These are phyloP conservation scores for Talaromyces atroroseus DNA, from an alignment of 2,329 filamentous ascomycete genomes.

Conservation along the genomic window DNA sequence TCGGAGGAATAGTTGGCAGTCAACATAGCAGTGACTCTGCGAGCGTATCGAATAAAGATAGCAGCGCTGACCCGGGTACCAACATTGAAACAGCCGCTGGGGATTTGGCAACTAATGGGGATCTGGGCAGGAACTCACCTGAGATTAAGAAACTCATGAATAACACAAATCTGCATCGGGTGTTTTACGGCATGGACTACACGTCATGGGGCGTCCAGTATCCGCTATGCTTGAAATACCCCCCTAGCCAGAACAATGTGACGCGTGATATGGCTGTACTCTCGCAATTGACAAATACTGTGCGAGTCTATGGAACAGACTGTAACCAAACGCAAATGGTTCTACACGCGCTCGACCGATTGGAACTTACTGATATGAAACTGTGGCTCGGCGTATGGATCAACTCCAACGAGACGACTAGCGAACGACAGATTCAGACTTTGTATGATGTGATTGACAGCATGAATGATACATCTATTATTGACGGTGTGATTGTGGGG, in stretches of 20 bases:
- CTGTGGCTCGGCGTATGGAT: slow-evolving; percentile 96
- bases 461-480: slow-evolving; percentile 40
- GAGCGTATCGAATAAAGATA: slow-evolving; percentile 16
- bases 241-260: slow-evolving; percentile 88
- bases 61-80: slow-evolving; percentile 24
- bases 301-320: slow-evolving; percentile 89
- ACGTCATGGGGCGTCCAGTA: slow-evolving; percentile 89
- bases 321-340: slow-evolving; percentile 98
- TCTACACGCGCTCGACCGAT: slow-evolving; percentile 69
- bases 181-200: slow-evolving; percentile 94
- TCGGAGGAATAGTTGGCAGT: slow-evolving; percentile 65
- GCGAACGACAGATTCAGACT: slow-evolving; percentile 70
- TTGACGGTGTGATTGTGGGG: slow-evolving; percentile 59
- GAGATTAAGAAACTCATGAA: slow-evolving; percentile 79
- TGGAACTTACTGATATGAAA: slow-evolving; percentile 70
- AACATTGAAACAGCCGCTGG: slow-evolving; percentile 51
- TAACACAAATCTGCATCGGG: slow-evolving; percentile 78
- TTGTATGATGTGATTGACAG: slow-evolving; percentile 77
- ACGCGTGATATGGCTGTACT: slow-evolving; percentile 87
- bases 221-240: slow-evolving; percentile 69
- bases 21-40: slow-evolving; percentile 36
- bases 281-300: slow-evolving; percentile 79
- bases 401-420: slow-evolving; percentile 76
- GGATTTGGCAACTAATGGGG: slow-evolving; percentile 61
- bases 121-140: slow-evolving; percentile 65